Base-by-base conservation (phyloP, 192 early-diverging fungal species). In the Gryganskiella cystojenkinii region DNA sequence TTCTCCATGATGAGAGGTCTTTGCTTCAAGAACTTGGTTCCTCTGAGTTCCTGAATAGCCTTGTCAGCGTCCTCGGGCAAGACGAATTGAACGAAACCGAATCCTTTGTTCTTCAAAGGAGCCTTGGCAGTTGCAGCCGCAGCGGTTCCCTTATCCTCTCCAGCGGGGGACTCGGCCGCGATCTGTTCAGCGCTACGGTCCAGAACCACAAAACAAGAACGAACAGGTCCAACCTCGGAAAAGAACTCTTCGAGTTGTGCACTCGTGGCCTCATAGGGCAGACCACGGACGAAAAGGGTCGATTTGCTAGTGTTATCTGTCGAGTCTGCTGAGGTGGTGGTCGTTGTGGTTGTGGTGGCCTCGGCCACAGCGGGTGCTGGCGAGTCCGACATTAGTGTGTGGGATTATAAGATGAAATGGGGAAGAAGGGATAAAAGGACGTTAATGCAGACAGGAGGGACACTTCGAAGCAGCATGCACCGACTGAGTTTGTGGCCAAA, bases 31-130 rank as follows among this genome's bases (percentile, higher is more conserved):
- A 98, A 98, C 72, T 93, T 91, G 14, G 69, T 81, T 33, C 90
- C 85, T 45, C 91, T 87, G 13, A 99, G 84, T 55, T 93, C 90
- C 28, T 85, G 80, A 30, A 99, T 56, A 2, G 97, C 97, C 27
- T 87, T 83, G 30, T 87, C 80, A 2, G 95, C 94, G 82, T 95
- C 95, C 45, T 94, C 91, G 25, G 84, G 80, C 33, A 95, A 55
- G 3, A 90, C 92, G 71, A 90, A 99, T 67, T 95, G 90, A 6
- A 99, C 96, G 81, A 94, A 99, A 19, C 97, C 97, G 81, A 89
- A 98, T 8, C 97, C 97, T 47, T 88, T 92, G 80, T 95, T 95
- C 60, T 81, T 79, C 20, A 51, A 52, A 19, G 64, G 45, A 0
- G 58, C 44, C 69, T 71, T 63, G n/a, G 64, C 27, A 28, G 56